Conservation (phyloP, 2,329 filamentous ascomycete genomes). For the Pseudocercospora vitis region DNA sequence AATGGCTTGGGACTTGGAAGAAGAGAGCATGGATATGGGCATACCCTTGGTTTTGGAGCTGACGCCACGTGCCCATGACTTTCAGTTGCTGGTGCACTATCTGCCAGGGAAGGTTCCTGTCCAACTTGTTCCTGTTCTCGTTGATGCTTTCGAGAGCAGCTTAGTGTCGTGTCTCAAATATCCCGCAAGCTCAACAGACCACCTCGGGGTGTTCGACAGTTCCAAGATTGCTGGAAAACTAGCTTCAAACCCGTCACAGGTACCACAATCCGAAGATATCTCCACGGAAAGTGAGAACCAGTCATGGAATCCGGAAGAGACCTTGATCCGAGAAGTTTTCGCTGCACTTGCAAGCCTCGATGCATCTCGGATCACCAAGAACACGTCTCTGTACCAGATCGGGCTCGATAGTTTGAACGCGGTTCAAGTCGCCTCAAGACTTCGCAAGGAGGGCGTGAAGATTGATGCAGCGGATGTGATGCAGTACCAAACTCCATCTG, state of each 20-base stretch:
- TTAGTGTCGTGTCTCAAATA: constrained; percentile 32
- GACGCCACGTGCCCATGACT: constrained; percentile 54
- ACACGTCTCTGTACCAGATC: constrained; percentile 79
- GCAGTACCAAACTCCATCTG: constrained; percentile 44
- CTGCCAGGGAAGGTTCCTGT: constrained; percentile 62
- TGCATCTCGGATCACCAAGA: constrained; percentile 52
- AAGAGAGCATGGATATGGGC: constrained; percentile 63
- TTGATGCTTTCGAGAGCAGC: constrained; percentile 34
- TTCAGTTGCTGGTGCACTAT: constrained; percentile 53
- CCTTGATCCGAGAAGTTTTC: constrained; percentile 56
- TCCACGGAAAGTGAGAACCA: neutral
- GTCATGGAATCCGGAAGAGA: constrained; percentile 56
- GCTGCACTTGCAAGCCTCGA: constrained; percentile 58
- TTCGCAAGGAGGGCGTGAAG: constrained; percentile 60
- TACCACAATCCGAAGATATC: constrained; percentile 1
- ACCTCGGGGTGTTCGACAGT: constrained; percentile 24
- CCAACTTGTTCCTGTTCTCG: constrained; percentile 22
- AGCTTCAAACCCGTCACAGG: neutral
- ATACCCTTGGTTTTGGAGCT: constrained; percentile 76
- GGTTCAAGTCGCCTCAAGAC: constrained; percentile 67
- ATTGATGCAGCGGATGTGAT: constrained; percentile 74
- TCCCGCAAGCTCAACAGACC: constrained; percentile 29
- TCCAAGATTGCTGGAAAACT: constrained; percentile 22
- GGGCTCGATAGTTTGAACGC: constrained; percentile 90
- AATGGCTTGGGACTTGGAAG: constrained; percentile 42